phyloP scores from a whole-genome alignment of 1,139 yeast species.

The Saccharomyces hybrid region DNA sequence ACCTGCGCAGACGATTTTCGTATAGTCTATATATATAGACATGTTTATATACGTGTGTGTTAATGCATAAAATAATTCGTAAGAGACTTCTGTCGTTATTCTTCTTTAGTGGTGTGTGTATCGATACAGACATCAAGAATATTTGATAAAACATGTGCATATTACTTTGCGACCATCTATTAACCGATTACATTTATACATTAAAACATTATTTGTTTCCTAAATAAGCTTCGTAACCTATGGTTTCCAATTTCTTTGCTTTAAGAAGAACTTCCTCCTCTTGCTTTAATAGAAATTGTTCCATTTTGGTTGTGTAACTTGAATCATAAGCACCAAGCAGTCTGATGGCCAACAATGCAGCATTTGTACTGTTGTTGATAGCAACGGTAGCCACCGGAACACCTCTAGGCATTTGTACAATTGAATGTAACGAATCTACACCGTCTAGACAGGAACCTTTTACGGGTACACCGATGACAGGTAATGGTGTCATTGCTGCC shows the following conservation, averaged over 20 bases:
- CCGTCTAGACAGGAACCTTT: slow-evolving; percentile 93
- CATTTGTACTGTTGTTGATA: slow-evolving; percentile 91
- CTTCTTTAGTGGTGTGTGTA: not conserved
- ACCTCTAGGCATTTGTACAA: slow-evolving; percentile 99
- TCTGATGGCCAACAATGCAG: slow-evolving; percentile 85
- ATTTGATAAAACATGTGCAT: not conserved
- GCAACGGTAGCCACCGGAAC: slow-evolving; percentile 98
- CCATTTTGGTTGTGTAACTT: slow-evolving; percentile 63
- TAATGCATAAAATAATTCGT: not conserved
- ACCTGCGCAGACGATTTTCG: not conserved
- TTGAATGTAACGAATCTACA: slow-evolving; percentile 92
- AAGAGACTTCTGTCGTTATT: not conserved
- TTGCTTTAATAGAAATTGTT: slow-evolving; percentile 64
- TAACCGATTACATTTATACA: not conserved
- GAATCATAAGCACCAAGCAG: slow-evolving; percentile 70
- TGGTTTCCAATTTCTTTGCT: slow-evolving; percentile 66
- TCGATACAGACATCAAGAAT: not conserved
- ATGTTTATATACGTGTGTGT: slow-evolving; percentile 1
- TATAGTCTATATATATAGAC: not conserved
- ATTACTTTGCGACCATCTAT: not conserved
- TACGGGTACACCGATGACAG: slow-evolving; percentile 97
- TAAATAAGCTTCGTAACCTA: slow-evolving; percentile 69
- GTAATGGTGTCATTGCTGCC: slow-evolving; percentile 95
- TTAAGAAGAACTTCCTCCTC: slow-evolving; percentile 79
- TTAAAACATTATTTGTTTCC: slow-evolving; percentile 4